Conservation (phyloP, 2,329 filamentous ascomycete species). For the Colletotrichum cordylinicola region DNA sequence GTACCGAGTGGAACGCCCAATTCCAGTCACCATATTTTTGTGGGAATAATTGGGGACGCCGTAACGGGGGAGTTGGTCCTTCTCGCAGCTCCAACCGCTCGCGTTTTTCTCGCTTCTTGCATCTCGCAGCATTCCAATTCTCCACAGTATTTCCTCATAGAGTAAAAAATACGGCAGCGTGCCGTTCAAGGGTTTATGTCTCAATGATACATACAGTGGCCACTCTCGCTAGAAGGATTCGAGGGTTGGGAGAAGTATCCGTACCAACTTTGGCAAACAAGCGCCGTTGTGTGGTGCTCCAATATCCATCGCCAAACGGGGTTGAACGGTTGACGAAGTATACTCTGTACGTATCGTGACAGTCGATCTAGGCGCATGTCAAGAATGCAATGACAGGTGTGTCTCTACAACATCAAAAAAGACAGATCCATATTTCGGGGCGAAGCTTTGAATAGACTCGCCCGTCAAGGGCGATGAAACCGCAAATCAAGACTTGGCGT, state of each 20-base stretch:
- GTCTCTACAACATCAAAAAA: neutral
- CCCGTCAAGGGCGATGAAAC: conserved; percentile 3
- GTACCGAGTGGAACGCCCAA: neutral
- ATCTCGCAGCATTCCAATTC: neutral
- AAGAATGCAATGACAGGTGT: neutral
- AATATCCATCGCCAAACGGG: neutral
- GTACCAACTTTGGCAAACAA: neutral
- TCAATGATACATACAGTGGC: neutral
- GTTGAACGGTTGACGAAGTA: neutral
- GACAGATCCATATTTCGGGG: neutral
- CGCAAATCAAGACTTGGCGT: neutral
- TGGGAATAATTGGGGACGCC: neutral
- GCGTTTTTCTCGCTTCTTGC: neutral
- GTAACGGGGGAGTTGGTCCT: neutral
- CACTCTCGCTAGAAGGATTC: neutral
- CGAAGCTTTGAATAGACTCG: neutral
- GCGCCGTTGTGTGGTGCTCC: neutral
- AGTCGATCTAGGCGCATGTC: neutral
- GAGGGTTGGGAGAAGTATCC: neutral
- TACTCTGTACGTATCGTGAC: neutral
- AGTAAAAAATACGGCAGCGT: neutral
- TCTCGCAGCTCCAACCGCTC: neutral
- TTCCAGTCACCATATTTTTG: neutral
- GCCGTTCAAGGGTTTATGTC: neutral
- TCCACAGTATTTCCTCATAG: neutral